These are phyloP conservation scores for Miscanthus lutarioriparius DNA, from an alignment of 176 grass and related monocot species.

Conservation along the genomic window DNA sequence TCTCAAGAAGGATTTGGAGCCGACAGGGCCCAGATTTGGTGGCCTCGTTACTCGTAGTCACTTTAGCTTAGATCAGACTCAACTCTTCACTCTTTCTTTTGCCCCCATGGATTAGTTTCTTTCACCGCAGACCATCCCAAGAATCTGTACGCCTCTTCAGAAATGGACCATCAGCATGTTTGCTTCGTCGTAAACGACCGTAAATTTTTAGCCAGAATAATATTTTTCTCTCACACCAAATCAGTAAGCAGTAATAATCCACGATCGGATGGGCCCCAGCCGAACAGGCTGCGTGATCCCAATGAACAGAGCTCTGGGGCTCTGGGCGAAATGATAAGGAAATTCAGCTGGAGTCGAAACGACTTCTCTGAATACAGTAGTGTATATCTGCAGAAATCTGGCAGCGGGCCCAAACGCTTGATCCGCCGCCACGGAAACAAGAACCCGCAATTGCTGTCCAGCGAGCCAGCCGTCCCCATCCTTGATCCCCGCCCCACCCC, in stretches of 20 bases:
- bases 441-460: conserved; percentile 4
- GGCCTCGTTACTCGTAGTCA: conserved; percentile 1
- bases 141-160: not conserved
- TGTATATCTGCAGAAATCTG: not conserved
- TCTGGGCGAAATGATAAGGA: not conserved
- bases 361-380: too few species aligned
- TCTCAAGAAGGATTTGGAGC: conserved; percentile 39
- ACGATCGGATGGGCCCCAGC: too few species aligned
- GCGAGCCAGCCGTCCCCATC: conserved; percentile 30
- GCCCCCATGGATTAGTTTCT: not conserved
- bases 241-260: too few species aligned
- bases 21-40: conserved; percentile 27
- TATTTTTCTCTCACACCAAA: too few species aligned
- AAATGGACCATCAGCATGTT: not conserved
- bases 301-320: not conserved
- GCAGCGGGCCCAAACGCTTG: not conserved
- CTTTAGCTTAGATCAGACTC: conserved; percentile 34
- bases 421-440: conserved; percentile 1
- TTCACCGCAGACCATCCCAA: not conserved
- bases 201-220: too few species aligned
- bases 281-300: too few species aligned
- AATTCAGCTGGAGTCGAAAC: not conserved
- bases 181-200: too few species aligned
- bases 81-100: not conserved
- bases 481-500: conserved; percentile 2